A percentile compares a stretch with the other conserved stretches of the same genome.
phyloP scores from a whole-genome alignment of 2,329 filamentous ascomycete genomes.

The Phialocephala sp. region DNA sequence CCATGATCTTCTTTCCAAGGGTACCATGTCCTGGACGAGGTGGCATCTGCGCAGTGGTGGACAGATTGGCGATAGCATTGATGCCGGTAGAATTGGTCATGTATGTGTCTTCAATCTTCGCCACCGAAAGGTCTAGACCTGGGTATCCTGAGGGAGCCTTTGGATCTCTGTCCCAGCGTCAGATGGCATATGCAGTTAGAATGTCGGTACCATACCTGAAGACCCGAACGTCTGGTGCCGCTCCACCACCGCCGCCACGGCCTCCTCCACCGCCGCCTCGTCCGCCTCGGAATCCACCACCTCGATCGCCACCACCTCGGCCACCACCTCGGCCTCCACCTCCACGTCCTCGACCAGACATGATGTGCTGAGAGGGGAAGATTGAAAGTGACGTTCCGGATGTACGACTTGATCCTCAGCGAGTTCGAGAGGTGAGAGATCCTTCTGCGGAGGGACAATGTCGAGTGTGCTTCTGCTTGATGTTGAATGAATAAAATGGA shows the following conservation, averaged over 20 bases:
- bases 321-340: slow-evolving; percentile 30
- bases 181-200: slow-evolving; percentile 15
- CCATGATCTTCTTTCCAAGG: slow-evolving; percentile 34
- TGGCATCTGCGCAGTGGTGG: slow-evolving; percentile 30
- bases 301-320: slow-evolving; percentile 33
- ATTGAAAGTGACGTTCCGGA: background rate
- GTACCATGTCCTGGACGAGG: slow-evolving; percentile 41
- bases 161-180: slow-evolving; percentile 31
- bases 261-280: slow-evolving; percentile 40
- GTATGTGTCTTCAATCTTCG: slow-evolving; percentile 41
- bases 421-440: background rate
- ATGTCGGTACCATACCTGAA: slow-evolving; percentile 35
- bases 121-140: slow-evolving; percentile 35
- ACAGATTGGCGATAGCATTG: slow-evolving; percentile 30
- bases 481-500: background rate
- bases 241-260: slow-evolving; percentile 40
- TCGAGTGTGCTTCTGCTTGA: background rate
- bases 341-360: slow-evolving; percentile 20
- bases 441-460: background rate
- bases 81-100: slow-evolving; percentile 34
- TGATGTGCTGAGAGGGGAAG: background rate
- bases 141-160: slow-evolving; percentile 26
- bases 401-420: background rate
- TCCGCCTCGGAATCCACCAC: slow-evolving; percentile 41
- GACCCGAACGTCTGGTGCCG: slow-evolving; percentile 28